Base-by-base conservation (phyloP, 495 filamentous ascomycete species). In the Pseudoneurospora amorphoporcata region DNA sequence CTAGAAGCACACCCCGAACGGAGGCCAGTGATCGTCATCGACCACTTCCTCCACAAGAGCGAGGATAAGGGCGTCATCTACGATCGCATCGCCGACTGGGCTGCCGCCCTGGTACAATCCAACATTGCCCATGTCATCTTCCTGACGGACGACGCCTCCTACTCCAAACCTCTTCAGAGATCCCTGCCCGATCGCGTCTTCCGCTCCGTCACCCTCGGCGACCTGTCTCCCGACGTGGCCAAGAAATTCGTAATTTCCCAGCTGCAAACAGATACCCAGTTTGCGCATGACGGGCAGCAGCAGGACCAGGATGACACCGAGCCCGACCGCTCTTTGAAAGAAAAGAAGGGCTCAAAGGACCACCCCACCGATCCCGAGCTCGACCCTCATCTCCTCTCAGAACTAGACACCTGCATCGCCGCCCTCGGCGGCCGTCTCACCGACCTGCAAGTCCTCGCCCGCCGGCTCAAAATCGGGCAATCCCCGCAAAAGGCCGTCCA, bases 51-150 rank as follows among this genome's bases (percentile, higher is more conserved):
- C 19, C 92, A 95, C 81, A 93, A 91, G 78, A 88, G 86, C 75
- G 84, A 91, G 38, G 91, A 93, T 32, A 86, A 87, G 73, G 85
- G 86, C 58, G 82, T 97, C 29, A 88, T 98, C 9, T 94, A 97
- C 76, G 93, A 97, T 76, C 96, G 94, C 79, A 87, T 98, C 47
- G 88, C 94, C 8, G 92, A 97, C 77, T 98, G 94, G 92, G 94
- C 95, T 3, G 93, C 96, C 4, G 85, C 88, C 0, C 83, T 98
- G n/a, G 93, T 94, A 0, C 90, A 92, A 4, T 87, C 88, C n/a
- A 97, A 98, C 74, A 87, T 97, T 58, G 96, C 95, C 3, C 95
- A 98, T 80, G 95, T 99, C 73, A 91, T 99, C 68, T 97, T 98
- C 84, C 86, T 99, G n/a, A 97, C 95, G 0, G 92, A 92, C 74